phyloP scores from a whole-genome alignment of 2,329 filamentous ascomycete genomes.

The Cyclaneusma minus region DNA sequence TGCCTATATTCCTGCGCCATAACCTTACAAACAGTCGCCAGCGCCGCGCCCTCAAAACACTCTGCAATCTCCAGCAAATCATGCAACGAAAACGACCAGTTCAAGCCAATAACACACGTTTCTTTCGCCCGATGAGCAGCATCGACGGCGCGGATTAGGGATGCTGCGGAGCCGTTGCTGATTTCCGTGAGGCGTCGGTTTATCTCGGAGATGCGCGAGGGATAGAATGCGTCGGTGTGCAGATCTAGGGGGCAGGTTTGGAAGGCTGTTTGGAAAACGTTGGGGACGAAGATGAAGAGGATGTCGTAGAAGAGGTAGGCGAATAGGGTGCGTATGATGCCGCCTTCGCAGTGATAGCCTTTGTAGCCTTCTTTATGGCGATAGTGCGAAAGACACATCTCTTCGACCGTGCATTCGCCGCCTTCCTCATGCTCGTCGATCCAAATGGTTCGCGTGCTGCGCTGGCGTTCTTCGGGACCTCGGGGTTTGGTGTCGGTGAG shows the following conservation, averaged over 20 bases:
- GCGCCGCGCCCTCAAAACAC: constrained; percentile 66
- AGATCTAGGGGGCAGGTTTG: constrained; percentile 90
- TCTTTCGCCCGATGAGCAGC: constrained; percentile 48
- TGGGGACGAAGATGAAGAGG: constrained; percentile 82
- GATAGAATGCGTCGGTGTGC: constrained; percentile 84
- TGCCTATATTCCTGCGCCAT: constrained; percentile 90
- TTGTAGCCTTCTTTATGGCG: constrained; percentile 66
- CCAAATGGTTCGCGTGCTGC: constrained; percentile 70
- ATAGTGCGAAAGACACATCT: constrained; percentile 85
- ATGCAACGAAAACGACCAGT: constrained; percentile 72
- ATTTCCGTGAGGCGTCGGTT: constrained; percentile 77
- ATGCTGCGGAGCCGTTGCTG: constrained; percentile 60
- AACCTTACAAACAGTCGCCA: constrained; percentile 79
- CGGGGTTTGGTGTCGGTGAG: constrained; percentile 9
- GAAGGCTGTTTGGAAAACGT: constrained; percentile 92
- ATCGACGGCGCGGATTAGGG: constrained; percentile 54
- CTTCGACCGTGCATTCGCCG: constrained; percentile 75
- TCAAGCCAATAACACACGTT: constrained; percentile 80
- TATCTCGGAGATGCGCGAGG: constrained; percentile 73
- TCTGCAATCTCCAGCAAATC: constrained; percentile 66
- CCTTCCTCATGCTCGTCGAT: constrained; percentile 56
- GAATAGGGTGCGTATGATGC: constrained; percentile 82
- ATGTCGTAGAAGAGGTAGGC: constrained; percentile 88
- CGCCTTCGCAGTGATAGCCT: constrained; percentile 85
- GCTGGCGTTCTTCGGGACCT: constrained; percentile 10